Evolutionary conservation across 495 filamentous ascomycete genomes (phyloP), one percentile per base, ranked within the genome.

Genomic region (Penicillium desertorum): DNA sequence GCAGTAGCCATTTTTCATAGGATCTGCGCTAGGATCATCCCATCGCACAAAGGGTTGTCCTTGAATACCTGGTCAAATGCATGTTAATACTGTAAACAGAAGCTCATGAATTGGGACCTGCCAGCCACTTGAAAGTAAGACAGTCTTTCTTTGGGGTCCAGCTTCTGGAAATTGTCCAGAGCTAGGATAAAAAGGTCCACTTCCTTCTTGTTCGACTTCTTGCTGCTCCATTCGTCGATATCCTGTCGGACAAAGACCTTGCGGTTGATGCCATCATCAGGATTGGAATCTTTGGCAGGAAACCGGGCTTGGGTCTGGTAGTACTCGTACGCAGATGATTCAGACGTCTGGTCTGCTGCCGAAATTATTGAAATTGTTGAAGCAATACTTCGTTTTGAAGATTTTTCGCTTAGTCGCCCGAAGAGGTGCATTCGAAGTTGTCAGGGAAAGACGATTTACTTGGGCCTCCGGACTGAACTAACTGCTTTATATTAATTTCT

Each of bases 121-220:
- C 76, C 72, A 4, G 64, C 57, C 19, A 75, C 19, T 34, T 74
- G 69, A 32, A 72, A 74, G 51, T 72, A 74, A 14, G 55, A 58
- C 7, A 51, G 22, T 44, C 29, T 49, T 14, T 65, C 62, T 5
- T 46, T 29, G 8, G 60, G 62, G 39, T 60, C 45, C 43, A 67
- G 57, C 37, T 53, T 58, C 39, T 74, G 63, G 44, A 71, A 62
- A 5, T 51, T 48, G 22, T 62, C 52, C 56, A 73, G 52, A 32
- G 45, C 72, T n/a, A 71, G 59, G 17, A 71, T 56, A 50, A 67
- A 72, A 30, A 73, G 64, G 42, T 75, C 69, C 45, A 67, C 73
- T 45, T 65, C 60, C 20, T 17, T 48, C 20, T 59, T 43, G 51
- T 59, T 59, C 0, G 43, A 45, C 37, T 19, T 34, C 19, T 54